A percentile compares a stretch with the other conserved stretches of the same genome.
phyloP scores from a whole-genome alignment of 305 asterid species.

The Euphrasia arctica region DNA sequence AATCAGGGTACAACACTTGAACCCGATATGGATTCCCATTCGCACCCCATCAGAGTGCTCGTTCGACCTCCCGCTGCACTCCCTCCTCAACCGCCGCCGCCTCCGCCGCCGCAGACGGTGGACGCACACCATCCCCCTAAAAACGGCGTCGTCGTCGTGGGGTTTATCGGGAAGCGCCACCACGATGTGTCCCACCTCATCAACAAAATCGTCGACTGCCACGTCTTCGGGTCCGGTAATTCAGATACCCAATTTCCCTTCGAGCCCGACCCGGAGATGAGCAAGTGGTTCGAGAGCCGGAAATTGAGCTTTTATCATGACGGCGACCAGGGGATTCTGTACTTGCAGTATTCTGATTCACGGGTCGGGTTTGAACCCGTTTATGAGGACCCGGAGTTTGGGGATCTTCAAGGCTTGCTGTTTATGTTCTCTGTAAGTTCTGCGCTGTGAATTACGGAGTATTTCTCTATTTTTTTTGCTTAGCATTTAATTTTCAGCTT shows the following conservation, averaged over 20 bases:
- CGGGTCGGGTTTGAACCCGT: constrained; percentile 43
- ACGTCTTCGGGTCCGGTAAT: constrained; percentile 75
- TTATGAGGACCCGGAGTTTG: constrained; percentile 59
- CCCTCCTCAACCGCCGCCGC: constrained; percentile 35
- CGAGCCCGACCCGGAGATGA: constrained; percentile 47
- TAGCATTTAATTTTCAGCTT: constrained; percentile 2
- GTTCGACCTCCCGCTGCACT: constrained; percentile 45
- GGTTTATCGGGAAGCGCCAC: constrained; percentile 73
- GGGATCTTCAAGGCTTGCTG: constrained; percentile 85
- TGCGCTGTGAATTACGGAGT: not conserved
- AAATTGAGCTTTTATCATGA: constrained; percentile 67
- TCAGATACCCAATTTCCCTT: constrained; percentile 48
- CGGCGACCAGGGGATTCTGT: constrained; percentile 67
- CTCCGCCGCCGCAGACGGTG: constrained; percentile 31
- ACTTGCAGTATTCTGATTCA: constrained; percentile 51
- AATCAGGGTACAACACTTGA: constrained; percentile 1
- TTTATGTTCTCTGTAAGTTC: constrained; percentile 91
- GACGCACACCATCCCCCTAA: constrained; percentile 32
- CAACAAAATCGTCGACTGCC: constrained; percentile 71
- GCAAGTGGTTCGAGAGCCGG: constrained; percentile 61
- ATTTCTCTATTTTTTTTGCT: constrained; percentile 2
- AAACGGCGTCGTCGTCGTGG: constrained; percentile 78
- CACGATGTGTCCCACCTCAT: constrained; percentile 66
- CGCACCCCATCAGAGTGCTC: constrained; percentile 52
- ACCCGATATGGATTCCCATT: constrained; percentile 47